A percentile compares a stretch with the other conserved stretches of the same genome.
These are phyloP conservation scores for Lentinus tigrinus DNA, from an alignment of 768 basidiomycete genomes.

Conservation along the genomic window DNA sequence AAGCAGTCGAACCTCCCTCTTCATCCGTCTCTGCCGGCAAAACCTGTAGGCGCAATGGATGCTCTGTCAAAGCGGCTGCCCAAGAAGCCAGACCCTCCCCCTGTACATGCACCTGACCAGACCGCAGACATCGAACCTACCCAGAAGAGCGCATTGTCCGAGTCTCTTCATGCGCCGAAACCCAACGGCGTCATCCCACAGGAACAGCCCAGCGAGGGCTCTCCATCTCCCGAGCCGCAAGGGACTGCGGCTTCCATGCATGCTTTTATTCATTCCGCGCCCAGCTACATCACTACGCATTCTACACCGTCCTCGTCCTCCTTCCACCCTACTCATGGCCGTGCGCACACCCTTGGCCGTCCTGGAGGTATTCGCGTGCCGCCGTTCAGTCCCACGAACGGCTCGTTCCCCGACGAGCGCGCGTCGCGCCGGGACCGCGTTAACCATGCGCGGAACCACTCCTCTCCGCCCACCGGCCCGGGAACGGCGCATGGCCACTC, in stretches of 20 bases:
- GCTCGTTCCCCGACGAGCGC: conserved; percentile 37
- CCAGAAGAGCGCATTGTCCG: background rate
- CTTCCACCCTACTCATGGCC: conserved; percentile 43
- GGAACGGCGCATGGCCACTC: conserved; percentile 37
- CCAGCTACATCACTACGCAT: conserved; percentile 36
- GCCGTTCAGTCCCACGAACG: conserved; percentile 28
- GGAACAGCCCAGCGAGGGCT: conserved; percentile 24
- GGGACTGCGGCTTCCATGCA: conserved; percentile 56
- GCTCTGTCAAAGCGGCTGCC: conserved; percentile 6
- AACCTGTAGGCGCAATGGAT: conserved; percentile 36
- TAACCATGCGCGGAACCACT: conserved; percentile 62
- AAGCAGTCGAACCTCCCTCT: conserved; percentile 27
- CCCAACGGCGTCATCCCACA: conserved; percentile 1
- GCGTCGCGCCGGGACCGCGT: conserved; percentile 37
- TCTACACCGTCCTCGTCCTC: conserved; percentile 25
- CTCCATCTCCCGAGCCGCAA: conserved; percentile 23
- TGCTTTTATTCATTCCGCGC: conserved; percentile 44
- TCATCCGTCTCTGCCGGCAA: conserved; percentile 48
- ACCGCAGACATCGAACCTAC: background rate
- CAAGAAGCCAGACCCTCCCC: background rate
- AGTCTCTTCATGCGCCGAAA: conserved; percentile 12
- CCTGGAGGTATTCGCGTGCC: conserved; percentile 24
- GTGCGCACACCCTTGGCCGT: conserved; percentile 58
- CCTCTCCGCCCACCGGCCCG: conserved; percentile 54
- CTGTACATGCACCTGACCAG: background rate